Base-by-base conservation (phyloP, 2,329 filamentous ascomycete species). In the Fusarium buharicum region DNA sequence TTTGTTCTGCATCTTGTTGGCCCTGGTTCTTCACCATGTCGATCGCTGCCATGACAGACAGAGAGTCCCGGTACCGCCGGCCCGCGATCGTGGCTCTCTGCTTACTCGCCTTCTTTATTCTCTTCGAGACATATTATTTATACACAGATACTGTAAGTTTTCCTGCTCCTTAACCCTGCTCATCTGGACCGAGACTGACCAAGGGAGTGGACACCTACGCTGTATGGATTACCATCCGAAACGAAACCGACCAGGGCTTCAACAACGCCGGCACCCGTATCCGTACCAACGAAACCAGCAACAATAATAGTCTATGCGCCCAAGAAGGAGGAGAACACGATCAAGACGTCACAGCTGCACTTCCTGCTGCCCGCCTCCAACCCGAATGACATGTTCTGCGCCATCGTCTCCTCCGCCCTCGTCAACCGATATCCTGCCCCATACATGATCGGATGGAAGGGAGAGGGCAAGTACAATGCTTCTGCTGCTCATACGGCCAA, bases 391-490 rank as follows among this genome's bases (percentile, higher is more conserved):
- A 68, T 73, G 16, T 65, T 79, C 37, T 80, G 78, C 64, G 76
- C 74, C 64, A 73, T 76, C 50, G 55, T 79, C 10, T 70, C 74
- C 2, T 80, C 78, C 3, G 72, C 76, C 16, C 70, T 71, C 3
- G 74, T 69, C 22, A 78, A 74, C 57, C 70, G 75, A 24, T 79
- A 75, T 49, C 77, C 77, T 1, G 71, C 73, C 5, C 76, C 77
- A 6, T 66, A 69, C 12, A 63, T 79, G n/a, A 66, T 78, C 6
- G 77, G 77, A 28, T 79, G 73, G 74, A 74, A 77, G 33, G 76
- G 69, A 24, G 63, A 62, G 4, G 76, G 73, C 2, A 59, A 55
- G 36, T 59, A 59, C 55, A 59, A 59, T 37, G 56, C 56, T 9
- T 59, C 56, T 3, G 55, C 56, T 10, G 56, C 56, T 10, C 56